Evolutionary conservation across 225 moss, liverwort and hornwort genomes (phyloP), one percentile per base, ranked within the genome.

Genomic region (Physcomitrium patens): DNA sequence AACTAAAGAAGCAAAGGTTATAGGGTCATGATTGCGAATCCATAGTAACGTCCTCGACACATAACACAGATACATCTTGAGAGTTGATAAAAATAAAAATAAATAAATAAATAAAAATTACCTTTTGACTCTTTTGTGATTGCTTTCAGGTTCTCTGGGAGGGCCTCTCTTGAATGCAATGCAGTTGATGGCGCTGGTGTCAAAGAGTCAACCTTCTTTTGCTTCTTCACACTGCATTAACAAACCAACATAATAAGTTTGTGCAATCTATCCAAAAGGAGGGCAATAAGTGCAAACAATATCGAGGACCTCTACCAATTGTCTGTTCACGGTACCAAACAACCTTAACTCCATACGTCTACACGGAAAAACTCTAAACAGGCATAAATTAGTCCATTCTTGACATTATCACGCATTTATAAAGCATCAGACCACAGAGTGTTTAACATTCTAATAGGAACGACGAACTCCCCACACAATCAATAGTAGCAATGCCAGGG

Each of bases 181-280:
- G 73, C 20, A 19, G 56, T 47, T 55, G 73, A 55, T 74, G 72
- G 62, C 24, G 68, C 45, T 48, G 57, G 41, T 60, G 66, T 18
- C 63, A 42, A 45, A 68, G 69, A 54, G 49, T 77, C 73, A 43
- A 73, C 49, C 48, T 49, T 82, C 57, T 58, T 73, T 69, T 77
- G 77, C 44, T 77, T 68, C 77, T 82, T 77, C 62, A 82, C 77
- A 73, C 77, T 77, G 59, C 69, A 60, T 65, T 26, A 41, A 81
- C 12, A 19, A 71, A 28, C 46, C 69, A 77, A 52, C 22, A 69
- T 10, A 10, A 54, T 10, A 26, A 45, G 54, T 3, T 44, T 69
- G 51, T 43, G 22, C 41, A 60, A 10, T 44, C 48, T 46, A 11
- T 63, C 52, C 41, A 13, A 63, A 53, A 43, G 53, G 43, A 10